A percentile compares a stretch with the other conserved stretches of the same genome.
Conservation (phyloP, 2,329 filamentous ascomycete genomes). For the Pestalotiopsis sp. region DNA sequence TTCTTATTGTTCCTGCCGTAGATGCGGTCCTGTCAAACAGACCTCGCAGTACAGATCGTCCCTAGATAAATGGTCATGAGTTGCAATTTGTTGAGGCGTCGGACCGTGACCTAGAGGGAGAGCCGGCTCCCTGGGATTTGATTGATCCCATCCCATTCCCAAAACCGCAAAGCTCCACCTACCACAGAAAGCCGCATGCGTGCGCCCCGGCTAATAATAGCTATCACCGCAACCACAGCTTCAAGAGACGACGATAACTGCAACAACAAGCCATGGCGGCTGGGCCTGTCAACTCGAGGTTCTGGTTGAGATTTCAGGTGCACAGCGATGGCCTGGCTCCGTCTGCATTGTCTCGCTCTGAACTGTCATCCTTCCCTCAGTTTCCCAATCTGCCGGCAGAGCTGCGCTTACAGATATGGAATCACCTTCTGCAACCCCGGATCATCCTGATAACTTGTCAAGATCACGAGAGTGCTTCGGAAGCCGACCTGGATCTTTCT, state of each 20-base stretch:
- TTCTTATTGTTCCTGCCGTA: not conserved
- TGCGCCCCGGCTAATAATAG: not conserved
- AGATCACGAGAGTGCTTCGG: conserved; percentile 10
- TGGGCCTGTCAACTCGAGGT: conserved; percentile 3
- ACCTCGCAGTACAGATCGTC: not conserved
- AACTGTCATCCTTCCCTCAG: conserved; percentile 20
- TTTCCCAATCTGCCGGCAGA: conserved; percentile 47
- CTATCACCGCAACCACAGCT: not conserved
- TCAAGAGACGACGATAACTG: not conserved
- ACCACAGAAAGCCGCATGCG: not conserved
- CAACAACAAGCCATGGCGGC: not conserved
- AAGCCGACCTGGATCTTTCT: conserved; percentile 13
- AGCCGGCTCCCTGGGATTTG: not conserved
- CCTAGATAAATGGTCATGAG: not conserved
- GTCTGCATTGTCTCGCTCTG: not conserved
- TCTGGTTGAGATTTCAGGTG: conserved; percentile 13
- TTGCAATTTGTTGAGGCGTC: not conserved
- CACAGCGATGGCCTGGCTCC: conserved; percentile 16
- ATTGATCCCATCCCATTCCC: not conserved
- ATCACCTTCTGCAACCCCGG: conserved; percentile 44
- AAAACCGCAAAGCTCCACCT: not conserved
- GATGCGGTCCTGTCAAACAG: not conserved
- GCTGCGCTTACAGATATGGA: conserved; percentile 51
- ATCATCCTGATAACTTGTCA: conserved; percentile 46
- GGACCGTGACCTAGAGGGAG: not conserved